A percentile compares a stretch with the other conserved stretches of the same genome.
phyloP scores from a whole-genome alignment of 495 filamentous ascomycete genomes.

The Aspergillus steynii region DNA sequence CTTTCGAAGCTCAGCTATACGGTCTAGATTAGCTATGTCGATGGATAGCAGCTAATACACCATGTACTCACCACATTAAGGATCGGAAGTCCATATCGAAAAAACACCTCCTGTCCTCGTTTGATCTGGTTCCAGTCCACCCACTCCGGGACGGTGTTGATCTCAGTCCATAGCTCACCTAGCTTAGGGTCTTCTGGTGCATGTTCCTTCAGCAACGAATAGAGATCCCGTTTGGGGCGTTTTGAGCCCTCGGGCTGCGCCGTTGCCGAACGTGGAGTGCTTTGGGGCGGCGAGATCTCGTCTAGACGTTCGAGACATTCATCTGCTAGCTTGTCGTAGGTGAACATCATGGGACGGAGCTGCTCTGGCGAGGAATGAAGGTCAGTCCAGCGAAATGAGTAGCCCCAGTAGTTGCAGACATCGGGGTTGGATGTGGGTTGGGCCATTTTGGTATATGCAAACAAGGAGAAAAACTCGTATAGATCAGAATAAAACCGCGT shows the following conservation, averaged over 20 bases:
- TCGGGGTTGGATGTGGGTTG: neutral
- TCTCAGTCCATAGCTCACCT: slow-evolving; percentile 61
- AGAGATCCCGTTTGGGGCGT: slow-evolving; percentile 57
- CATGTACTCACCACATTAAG: slow-evolving; percentile 44
- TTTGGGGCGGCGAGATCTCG: slow-evolving; percentile 42
- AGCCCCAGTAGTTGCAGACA: slow-evolving; percentile 57
- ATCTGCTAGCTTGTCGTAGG: slow-evolving; percentile 69
- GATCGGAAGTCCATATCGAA: slow-evolving; percentile 69
- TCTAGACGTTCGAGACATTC: slow-evolving; percentile 63
- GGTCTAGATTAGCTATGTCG: neutral
- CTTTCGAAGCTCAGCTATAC: slow-evolving; percentile 41
- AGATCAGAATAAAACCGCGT: no score
- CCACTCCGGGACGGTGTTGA: slow-evolving; percentile 73
- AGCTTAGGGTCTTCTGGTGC: slow-evolving; percentile 57
- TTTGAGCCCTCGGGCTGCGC: slow-evolving; percentile 26
- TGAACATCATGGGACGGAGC: slow-evolving; percentile 57
- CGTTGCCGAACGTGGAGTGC: slow-evolving; percentile 17
- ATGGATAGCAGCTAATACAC: no score
- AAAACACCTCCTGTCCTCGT: slow-evolving; percentile 61
- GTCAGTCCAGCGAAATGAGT: slow-evolving; percentile 69
- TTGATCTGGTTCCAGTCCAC: slow-evolving; percentile 80
- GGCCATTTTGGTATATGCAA: neutral
- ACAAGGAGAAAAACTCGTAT: neutral
- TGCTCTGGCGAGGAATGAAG: slow-evolving; percentile 64
- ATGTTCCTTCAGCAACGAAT: slow-evolving; percentile 60